phyloP scores from a whole-genome alignment of 202 grass and related monocot species.

The Brachypodium distachyon region DNA sequence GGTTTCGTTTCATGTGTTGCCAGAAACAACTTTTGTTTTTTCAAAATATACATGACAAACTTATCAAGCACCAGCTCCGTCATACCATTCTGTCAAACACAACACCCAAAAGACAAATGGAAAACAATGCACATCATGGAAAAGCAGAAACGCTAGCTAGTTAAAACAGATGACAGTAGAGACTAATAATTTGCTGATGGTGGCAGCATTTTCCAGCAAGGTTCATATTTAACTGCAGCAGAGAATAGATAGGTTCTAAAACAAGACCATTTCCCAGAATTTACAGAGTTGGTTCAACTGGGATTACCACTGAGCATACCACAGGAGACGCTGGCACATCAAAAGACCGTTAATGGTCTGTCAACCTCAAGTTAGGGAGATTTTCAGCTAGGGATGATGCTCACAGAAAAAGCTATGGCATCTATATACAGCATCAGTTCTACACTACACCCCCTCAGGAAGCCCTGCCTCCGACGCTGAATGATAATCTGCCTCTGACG shows the following conservation, averaged over 20 bases:
- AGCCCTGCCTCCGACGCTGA: not conserved
- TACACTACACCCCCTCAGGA: not conserved
- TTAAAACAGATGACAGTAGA: too few relatives aligned
- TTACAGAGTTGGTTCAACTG: not conserved
- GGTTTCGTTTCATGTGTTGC: too few relatives aligned
- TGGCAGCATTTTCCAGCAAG: not conserved
- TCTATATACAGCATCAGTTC: not conserved
- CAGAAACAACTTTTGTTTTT: too few relatives aligned
- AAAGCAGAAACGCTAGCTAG: too few relatives aligned
- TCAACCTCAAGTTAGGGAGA: not conserved
- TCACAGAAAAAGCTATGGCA: not conserved
- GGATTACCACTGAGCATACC: not conserved
- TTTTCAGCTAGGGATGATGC: not conserved
- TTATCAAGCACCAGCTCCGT: too few relatives aligned
- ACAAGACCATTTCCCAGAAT: not conserved
- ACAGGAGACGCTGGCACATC: not conserved
- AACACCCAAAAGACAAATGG: too few relatives aligned
- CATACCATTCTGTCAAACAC: too few relatives aligned
- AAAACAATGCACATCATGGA: too few relatives aligned
- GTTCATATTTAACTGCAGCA: not conserved
- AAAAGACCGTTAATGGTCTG: not conserved
- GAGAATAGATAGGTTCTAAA: not conserved
- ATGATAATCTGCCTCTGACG: not conserved
- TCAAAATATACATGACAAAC: too few relatives aligned
- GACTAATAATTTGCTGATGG: too few relatives aligned